These are phyloP conservation scores for Aspergillus uvarum DNA, from an alignment of 2,329 filamentous ascomycete genomes.

Conservation along the genomic window DNA sequence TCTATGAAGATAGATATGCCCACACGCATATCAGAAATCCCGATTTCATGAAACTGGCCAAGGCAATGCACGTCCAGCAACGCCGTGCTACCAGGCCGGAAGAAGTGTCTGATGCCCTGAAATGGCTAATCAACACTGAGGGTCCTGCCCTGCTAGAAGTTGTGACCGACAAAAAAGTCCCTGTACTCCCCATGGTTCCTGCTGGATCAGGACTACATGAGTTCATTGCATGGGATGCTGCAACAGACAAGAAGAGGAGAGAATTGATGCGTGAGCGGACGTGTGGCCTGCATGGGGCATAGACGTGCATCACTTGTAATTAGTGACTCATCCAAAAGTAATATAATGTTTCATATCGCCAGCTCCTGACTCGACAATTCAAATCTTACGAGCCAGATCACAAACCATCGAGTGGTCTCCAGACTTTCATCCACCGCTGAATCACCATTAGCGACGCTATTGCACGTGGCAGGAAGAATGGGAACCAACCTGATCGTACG, in stretches of 20 bases:
- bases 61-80: constrained; percentile 84
- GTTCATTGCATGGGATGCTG: constrained; percentile 83
- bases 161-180: constrained; percentile 74
- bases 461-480: no score
- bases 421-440: constrained; percentile 1
- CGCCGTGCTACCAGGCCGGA: constrained; percentile 70
- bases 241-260: not conserved
- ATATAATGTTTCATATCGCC: not conserved
- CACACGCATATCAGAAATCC: constrained; percentile 94
- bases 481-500: constrained; percentile 41
- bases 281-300: not conserved
- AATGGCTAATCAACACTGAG: constrained; percentile 85
- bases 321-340: not conserved
- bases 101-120: constrained; percentile 73
- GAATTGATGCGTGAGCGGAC: not conserved
- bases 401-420: constrained; percentile 1
- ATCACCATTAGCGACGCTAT: no score
- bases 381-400: not conserved
- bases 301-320: not conserved
- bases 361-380: no score
- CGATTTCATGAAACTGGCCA: constrained; percentile 87
- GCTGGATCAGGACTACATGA: constrained; percentile 84
- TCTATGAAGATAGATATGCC: constrained; percentile 88
- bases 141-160: constrained; percentile 94
- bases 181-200: constrained; percentile 95